Conservation (phyloP, 768 basidiomycete genomes). For the Porpolomopsis calyptriformis region DNA sequence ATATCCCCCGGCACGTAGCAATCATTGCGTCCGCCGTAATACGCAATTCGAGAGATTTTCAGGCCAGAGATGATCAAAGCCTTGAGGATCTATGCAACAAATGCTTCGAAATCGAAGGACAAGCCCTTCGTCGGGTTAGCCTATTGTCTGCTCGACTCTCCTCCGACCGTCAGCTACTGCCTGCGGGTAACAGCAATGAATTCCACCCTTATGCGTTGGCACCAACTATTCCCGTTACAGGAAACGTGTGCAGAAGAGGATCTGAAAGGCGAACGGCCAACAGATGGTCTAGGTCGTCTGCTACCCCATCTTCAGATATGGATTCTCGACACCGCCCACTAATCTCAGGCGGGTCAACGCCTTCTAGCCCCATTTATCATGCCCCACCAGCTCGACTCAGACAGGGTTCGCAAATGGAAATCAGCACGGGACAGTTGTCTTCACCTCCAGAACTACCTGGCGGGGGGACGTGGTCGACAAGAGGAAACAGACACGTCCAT, state of each 20-base stretch:
- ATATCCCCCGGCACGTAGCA: constrained; percentile 70
- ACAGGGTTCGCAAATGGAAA: constrained; percentile 8
- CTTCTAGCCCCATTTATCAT: constrained; percentile 8
- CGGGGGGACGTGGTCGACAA: background rate
- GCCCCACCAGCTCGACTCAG: constrained; percentile 13
- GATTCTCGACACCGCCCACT: background rate
- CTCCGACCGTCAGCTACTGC: constrained; percentile 17
- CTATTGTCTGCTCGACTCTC: constrained; percentile 38
- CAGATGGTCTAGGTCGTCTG: constrained; percentile 32
- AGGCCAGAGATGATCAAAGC: constrained; percentile 26
- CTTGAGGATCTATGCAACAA: constrained; percentile 47
- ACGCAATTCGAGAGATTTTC: constrained; percentile 43
- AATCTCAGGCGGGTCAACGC: background rate
- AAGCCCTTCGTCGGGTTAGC: constrained; percentile 55
- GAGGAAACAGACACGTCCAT: constrained; percentile 17
- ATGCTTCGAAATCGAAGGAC: constrained; percentile 64
- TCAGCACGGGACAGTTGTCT: background rate
- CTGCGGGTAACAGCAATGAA: constrained; percentile 7
- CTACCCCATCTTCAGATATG: constrained; percentile 32
- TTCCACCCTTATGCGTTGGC: constrained; percentile 8
- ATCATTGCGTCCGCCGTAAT: constrained; percentile 67
- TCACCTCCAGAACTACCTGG: background rate
- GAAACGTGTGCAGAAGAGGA: background rate
- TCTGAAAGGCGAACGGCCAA: constrained; percentile 14
- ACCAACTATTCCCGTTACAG: constrained; percentile 4